phyloP scores from a whole-genome alignment of 2,329 filamentous ascomycete species.

The Colletotrichum kahawae region DNA sequence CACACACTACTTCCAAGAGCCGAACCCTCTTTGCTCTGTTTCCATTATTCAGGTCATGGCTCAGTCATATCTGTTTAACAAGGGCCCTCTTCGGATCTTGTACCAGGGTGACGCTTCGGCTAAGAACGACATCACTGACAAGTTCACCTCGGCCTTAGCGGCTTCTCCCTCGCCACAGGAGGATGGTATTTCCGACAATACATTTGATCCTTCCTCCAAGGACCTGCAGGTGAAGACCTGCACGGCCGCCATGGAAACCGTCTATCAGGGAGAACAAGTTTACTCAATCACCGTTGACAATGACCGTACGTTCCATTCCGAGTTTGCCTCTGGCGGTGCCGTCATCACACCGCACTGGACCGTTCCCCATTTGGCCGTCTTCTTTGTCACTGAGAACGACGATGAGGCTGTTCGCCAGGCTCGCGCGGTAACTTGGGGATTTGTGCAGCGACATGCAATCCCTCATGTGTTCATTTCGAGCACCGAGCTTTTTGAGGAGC shows the following conservation, averaged over 20 bases:
- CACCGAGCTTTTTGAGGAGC: conserved; percentile 39
- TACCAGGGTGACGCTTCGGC: conserved; percentile 50
- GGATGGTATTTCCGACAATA: not conserved
- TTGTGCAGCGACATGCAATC: conserved; percentile 51
- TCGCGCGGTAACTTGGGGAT: conserved; percentile 46
- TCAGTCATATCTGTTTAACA: conserved; percentile 45
- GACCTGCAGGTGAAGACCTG: conserved; percentile 53
- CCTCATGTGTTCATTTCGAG: conserved; percentile 56
- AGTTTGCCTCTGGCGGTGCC: conserved; percentile 39
- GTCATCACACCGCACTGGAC: conserved; percentile 48
- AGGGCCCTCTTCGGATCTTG: conserved; percentile 52
- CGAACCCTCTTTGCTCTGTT: conserved; percentile 26
- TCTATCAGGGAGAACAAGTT: conserved; percentile 26
- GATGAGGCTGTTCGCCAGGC: conserved; percentile 40
- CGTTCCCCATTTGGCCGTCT: conserved; percentile 54
- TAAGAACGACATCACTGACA: conserved; percentile 46
- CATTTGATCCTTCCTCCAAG: not conserved
- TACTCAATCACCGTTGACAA: conserved; percentile 46
- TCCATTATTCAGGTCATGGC: conserved; percentile 56
- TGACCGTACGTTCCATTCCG: conserved; percentile 40
- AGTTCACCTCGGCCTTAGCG: conserved; percentile 53
- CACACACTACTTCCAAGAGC: conserved; percentile 41
- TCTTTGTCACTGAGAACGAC: conserved; percentile 52
- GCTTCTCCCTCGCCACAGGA: conserved; percentile 37
- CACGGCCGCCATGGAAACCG: conserved; percentile 40